Base-by-base conservation (phyloP, 1,139 yeast species). In the Kurtzmaniella natalensis region DNA sequence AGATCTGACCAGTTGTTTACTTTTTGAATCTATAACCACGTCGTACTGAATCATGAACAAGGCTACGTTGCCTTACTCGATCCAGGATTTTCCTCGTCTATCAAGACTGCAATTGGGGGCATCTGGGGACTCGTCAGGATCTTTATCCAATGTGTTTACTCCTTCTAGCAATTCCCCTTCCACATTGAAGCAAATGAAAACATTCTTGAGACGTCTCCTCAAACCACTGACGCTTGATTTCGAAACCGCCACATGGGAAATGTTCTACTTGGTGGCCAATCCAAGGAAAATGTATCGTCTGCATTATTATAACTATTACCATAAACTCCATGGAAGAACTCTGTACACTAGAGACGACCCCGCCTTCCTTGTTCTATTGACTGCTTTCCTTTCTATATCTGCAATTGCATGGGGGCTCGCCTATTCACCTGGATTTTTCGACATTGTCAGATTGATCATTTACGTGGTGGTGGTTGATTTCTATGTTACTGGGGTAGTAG, bases 171-270 rank as follows among this genome's bases (percentile, higher is more conserved):
- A 17, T 4, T 14, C 8, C 16, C 32, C 21, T 13, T 31, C 36
- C 26, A 23, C 28, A 6, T 18, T 24, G 13, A 25, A 41, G 39
- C 16, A 45, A 43, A 27, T 38, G 43, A 44, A 51, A 39, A 53
- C 48, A 30, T 64, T 67, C 67, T 37, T 57, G 28, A 55, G 56
- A 36, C 49, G 75, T 30, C 43, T 86, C 30, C 66, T 83, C 47
- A 78, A 81, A 45, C 94, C 95, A 4, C 83, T 81, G 8, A 81
- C 95, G 0, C 66, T 88, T 35, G 96, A 88, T 59, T 85, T 87
- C 50, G 96, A 88, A 55, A 84, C 95, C 2, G 95, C 96, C 13
- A 72, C 80, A 41, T 88, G 96, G 95, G 96, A 88, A 54, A 81
- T 87, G 56, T 66, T 83, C 45, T 76, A 86, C 48, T 61, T 88